These are phyloP conservation scores for Skeletonema costatum DNA, from an alignment of 108 stramenopile genomes.

Conservation along the genomic window DNA sequence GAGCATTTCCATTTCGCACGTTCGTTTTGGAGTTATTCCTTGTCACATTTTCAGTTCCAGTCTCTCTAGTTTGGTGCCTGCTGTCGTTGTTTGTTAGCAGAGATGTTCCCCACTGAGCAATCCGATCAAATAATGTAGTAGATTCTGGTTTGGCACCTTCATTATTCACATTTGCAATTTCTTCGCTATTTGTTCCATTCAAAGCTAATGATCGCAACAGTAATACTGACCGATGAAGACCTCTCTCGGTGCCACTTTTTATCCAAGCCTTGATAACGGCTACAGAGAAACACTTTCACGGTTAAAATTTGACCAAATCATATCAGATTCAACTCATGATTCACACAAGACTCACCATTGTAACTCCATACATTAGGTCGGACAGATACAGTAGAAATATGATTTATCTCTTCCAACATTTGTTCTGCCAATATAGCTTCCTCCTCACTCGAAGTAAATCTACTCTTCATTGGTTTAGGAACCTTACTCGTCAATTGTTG, in stretches of 20 bases:
- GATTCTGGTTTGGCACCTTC: neutral
- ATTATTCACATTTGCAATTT: neutral
- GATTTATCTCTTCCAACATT: constrained; percentile 38
- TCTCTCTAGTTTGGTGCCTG: neutral
- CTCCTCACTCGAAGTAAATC: constrained; percentile 41
- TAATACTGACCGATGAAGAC: constrained; percentile 19
- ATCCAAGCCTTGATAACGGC: constrained; percentile 45
- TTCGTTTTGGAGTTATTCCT: neutral
- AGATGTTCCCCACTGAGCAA: constrained; percentile 19
- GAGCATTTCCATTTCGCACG: neutral
- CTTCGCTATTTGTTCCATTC: constrained; percentile 5
- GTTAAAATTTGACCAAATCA: neutral
- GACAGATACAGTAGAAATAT: constrained; percentile 21
- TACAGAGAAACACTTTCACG: neutral
- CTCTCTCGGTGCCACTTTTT: constrained; percentile 25
- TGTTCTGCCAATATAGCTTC: constrained; percentile 42
- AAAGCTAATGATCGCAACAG: constrained; percentile 16
- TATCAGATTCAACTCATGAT: neutral
- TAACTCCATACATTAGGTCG: constrained; percentile 45
- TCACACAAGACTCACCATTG: constrained; percentile 33
- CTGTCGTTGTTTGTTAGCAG: constrained; percentile 5
- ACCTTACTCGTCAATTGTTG: neutral
- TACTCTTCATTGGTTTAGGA: constrained; percentile 1
- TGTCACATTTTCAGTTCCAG: neutral
- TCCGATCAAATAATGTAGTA: constrained; percentile 10